Percentiles rank a stretch among this genome's conserved stretches.
These are phyloP conservation scores for Priceomyces melissophilus DNA, from an alignment of 805 yeast genomes.

Conservation along the genomic window DNA sequence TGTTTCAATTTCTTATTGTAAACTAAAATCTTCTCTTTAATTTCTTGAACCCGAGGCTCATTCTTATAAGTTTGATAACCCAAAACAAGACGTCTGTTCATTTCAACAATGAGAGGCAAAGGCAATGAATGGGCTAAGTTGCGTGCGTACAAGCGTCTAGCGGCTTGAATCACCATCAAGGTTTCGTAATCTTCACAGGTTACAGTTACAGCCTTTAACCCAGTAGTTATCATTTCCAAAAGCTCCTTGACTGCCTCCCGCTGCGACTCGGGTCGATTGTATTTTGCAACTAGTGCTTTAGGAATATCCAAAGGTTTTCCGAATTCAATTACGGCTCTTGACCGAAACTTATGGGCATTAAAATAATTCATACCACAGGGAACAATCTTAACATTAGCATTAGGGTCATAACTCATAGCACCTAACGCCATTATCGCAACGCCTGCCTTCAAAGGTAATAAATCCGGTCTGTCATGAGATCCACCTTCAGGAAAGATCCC, in stretches of 20 bases:
- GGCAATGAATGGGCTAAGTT: slow-evolving; percentile 71
- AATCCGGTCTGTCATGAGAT: slow-evolving; percentile 89
- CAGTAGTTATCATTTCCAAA: slow-evolving; percentile 66
- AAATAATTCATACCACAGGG: slow-evolving; percentile 98
- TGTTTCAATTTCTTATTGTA: slow-evolving; percentile 62
- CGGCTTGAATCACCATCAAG: slow-evolving; percentile 84
- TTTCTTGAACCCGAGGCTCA: slow-evolving; percentile 59
- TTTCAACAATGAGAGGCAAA: slow-evolving; percentile 79
- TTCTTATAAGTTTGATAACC: slow-evolving; percentile 77
- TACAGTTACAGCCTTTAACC: slow-evolving; percentile 81
- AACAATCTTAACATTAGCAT: slow-evolving; percentile 77
- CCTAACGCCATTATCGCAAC: slow-evolving; percentile 98
- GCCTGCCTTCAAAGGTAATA: slow-evolving; percentile 93
- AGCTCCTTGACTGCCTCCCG: slow-evolving; percentile 72
- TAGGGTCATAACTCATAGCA: slow-evolving; percentile 76
- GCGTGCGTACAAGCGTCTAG: slow-evolving; percentile 80
- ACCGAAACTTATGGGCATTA: slow-evolving; percentile 92
- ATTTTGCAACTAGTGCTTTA: slow-evolving; percentile 55
- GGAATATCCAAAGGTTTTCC: slow-evolving; percentile 79
- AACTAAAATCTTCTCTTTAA: slow-evolving; percentile 59
- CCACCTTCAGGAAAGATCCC: slow-evolving; percentile 99
- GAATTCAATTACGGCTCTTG: slow-evolving; percentile 92
- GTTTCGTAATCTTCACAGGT: slow-evolving; percentile 88
- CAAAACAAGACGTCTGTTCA: slow-evolving; percentile 79
- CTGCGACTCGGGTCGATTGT: slow-evolving; percentile 61